These are phyloP conservation scores for Penicillium olsonii DNA, from an alignment of 2,329 filamentous ascomycete species.

Conservation along the genomic window DNA sequence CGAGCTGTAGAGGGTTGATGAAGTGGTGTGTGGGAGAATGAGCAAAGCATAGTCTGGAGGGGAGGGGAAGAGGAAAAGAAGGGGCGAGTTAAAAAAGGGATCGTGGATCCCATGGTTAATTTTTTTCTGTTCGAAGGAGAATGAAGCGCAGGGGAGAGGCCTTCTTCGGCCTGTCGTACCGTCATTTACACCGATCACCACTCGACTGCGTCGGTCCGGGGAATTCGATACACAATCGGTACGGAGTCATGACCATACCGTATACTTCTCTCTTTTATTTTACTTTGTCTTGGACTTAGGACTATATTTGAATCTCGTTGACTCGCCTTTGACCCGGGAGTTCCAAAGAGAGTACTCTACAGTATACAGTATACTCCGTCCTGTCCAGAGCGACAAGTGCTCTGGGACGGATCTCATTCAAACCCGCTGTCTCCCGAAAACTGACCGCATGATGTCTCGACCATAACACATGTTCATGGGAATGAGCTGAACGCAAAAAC, in stretches of 20 bases:
- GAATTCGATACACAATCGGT: too few species aligned
- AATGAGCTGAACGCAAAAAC: background rate
- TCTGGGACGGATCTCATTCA: constrained; percentile 26
- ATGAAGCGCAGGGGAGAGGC: constrained; percentile 17
- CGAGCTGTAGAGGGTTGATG: constrained; percentile 29
- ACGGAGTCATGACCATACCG: too few species aligned
- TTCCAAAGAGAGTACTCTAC: too few species aligned
- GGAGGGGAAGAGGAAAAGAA: constrained; percentile 17
- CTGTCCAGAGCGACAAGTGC: too few species aligned
- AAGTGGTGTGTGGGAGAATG: constrained; percentile 29
- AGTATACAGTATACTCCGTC: too few species aligned
- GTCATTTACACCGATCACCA: too few species aligned
- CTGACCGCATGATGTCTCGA: constrained; percentile 9
- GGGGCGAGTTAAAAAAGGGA: constrained; percentile 27
- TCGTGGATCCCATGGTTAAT: constrained; percentile 28
- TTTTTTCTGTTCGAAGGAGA: constrained; percentile 13
- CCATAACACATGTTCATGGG: background rate
- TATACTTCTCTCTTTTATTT: too few species aligned
- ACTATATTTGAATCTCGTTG: too few species aligned
- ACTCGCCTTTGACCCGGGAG: too few species aligned
- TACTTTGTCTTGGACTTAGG: too few species aligned
- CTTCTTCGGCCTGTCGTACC: too few species aligned
- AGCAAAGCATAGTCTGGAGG: constrained; percentile 32
- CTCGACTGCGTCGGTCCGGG: too few species aligned
- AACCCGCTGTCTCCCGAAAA: constrained; percentile 24